Evolutionary conservation across 306 rosid genomes (phyloP).

Genomic region (Pyrus bretschneideri): DNA sequence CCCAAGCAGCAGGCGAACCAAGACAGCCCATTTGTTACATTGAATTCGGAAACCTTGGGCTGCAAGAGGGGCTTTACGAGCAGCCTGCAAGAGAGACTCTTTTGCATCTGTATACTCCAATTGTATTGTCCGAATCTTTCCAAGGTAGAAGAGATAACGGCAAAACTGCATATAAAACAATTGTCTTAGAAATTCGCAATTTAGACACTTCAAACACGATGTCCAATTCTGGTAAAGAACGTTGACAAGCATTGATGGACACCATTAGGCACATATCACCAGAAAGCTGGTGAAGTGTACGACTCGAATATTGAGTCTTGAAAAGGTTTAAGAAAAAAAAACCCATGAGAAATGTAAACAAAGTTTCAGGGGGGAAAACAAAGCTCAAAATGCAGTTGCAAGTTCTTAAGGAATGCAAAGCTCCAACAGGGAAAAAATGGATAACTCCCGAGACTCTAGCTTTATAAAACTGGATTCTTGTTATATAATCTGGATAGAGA

Average conservation of each 20-base stretch:
- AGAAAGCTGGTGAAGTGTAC: background rate
- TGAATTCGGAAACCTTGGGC: slow-evolving; percentile 57
- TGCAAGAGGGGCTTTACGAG: slow-evolving; percentile 36
- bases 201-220: background rate
- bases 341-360: background rate
- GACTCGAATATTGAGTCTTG: background rate
- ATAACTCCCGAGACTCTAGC: background rate
- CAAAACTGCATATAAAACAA: slow-evolving; percentile 36
- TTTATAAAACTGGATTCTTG: background rate
- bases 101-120: slow-evolving; percentile 1
- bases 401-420: background rate
- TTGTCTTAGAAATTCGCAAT: background rate
- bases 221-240: background rate
- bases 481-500: background rate
- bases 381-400: background rate
- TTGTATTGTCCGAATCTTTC: slow-evolving; percentile 1
- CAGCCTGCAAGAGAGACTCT: background rate
- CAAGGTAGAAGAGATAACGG: slow-evolving; percentile 59
- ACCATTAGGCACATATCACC: background rate
- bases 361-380: background rate
- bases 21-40: slow-evolving; percentile 59
- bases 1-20: slow-evolving; percentile 48
- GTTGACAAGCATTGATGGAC: background rate
- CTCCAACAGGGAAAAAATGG: background rate
- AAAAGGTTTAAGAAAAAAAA: background rate